Conservation (phyloP, 371 early-diverging fungal genomes). For the Fennellomyces sp. region DNA sequence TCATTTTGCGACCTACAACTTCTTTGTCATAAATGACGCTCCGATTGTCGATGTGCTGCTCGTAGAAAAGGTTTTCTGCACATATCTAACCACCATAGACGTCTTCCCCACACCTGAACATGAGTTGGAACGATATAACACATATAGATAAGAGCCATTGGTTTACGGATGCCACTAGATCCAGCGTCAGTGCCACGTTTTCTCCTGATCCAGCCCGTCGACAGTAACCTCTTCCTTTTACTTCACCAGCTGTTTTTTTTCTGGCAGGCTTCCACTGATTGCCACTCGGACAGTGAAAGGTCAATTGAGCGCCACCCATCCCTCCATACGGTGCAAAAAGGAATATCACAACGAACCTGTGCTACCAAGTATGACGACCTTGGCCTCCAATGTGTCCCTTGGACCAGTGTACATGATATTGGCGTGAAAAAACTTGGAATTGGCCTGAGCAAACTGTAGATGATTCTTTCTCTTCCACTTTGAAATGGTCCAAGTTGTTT, state of each 20-base stretch:
- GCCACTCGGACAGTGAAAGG: no score
- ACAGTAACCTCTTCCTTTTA: background rate
- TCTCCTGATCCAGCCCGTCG: background rate
- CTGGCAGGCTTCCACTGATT: background rate
- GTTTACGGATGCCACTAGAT: background rate
- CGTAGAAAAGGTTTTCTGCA: conserved; percentile 70
- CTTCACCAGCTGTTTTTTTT: background rate
- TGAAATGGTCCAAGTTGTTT: no score
- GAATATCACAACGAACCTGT: conserved; percentile 49
- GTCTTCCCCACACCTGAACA: conserved; percentile 73
- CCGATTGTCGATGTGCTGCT: conserved; percentile 76
- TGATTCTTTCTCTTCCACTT: no score
- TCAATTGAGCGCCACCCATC: background rate
- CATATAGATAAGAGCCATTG: background rate
- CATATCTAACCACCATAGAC: conserved; percentile 71
- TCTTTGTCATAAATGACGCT: conserved; percentile 73
- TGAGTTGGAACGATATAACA: background rate
- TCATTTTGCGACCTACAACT: conserved; percentile 41
- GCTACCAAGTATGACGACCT: conserved; percentile 70
- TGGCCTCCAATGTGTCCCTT: conserved; percentile 55
- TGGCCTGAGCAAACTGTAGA: no score
- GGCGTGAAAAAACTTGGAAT: no score
- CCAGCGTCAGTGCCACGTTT: background rate
- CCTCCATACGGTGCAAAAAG: conserved; percentile 4
- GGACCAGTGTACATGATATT: background rate